Base-by-base conservation (phyloP, 2,329 filamentous ascomycete genomes). In the Chrysoporthe cubensis region DNA sequence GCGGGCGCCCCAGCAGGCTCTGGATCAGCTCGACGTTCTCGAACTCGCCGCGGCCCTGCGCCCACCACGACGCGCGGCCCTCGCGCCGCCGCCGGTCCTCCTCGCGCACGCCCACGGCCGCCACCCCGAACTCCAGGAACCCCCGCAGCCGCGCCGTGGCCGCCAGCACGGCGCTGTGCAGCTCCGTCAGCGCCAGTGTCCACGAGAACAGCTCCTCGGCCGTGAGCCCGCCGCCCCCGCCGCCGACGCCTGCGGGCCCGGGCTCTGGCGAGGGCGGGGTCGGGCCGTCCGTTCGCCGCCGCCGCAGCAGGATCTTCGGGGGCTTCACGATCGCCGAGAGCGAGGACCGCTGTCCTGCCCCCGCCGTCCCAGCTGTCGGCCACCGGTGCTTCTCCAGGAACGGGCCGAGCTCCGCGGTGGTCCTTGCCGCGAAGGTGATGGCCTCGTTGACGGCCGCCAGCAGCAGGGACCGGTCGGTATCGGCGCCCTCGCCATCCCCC, bases 11-110 rank as follows among this genome's bases (percentile, higher is more conserved):
- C 62, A 69, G 46, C 1, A 69, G 64, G 37, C 62, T 65, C 54
- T 69, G 68, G 32, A 69, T 67, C 44, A 69, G 32, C 40, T 59
- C 64, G 37, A 69, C 68, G 21, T 69, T 69, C 58, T 69, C 68
- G 32, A 69, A 69, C 46, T 65, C 65, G 11, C 68, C 43, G 11
- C 66, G 58, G 9, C 60, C 65, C 66, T 69, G 68, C 52, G 60
- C 62, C 68, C 68, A 69, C 68, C 68, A 69, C 11, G 62, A 68
- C 40, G 43, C 50, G 43, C 65, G 50, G 11, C 62, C 68, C 9
- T 67, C 65, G 26, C 64, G 68, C 32, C 59, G 32, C 40, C 62
- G 54, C 42, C 66, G 64, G 3, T 68, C 46, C 50, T 69, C 68
- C 32, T 69, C 68, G 62, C 52, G 68, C 42, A 69, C 68, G 34